These are phyloP conservation scores for Platanthera guangdongensis DNA, from an alignment of 106 monocot species.

Conservation along the genomic window DNA sequence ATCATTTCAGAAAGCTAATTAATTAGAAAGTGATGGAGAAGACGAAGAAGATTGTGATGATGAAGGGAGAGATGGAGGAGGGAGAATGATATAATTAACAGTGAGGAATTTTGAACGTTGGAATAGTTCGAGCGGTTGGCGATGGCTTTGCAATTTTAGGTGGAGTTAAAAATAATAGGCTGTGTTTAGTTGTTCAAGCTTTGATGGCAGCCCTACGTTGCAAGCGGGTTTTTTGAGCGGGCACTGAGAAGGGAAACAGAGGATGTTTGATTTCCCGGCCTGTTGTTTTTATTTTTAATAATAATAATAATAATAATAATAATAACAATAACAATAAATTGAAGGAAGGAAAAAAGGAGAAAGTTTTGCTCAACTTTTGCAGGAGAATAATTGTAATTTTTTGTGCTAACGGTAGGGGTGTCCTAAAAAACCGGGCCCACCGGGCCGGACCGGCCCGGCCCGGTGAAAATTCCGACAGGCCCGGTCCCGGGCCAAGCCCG, in stretches of 20 bases:
- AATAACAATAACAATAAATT: no score
- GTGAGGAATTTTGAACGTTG: background rate
- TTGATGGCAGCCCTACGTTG: conserved; percentile 1
- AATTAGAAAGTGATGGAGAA: background rate
- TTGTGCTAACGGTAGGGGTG: no score
- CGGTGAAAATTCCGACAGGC: no score
- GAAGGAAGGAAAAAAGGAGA: no score
- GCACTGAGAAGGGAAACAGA: background rate
- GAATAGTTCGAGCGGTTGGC: background rate
- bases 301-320: no score
- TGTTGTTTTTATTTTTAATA: background rate
- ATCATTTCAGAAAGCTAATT: conserved; percentile 3
- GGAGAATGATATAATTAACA: background rate
- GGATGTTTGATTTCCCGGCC: background rate
- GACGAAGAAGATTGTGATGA: background rate
- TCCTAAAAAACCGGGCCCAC: no score
- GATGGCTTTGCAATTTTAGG: background rate
- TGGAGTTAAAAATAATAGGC: background rate
- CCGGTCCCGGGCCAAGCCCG: no score
- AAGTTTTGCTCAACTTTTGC: no score
- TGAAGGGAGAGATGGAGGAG: background rate
- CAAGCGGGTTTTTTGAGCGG: background rate
- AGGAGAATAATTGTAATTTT: no score
- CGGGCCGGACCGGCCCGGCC: no score
- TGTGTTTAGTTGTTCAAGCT: background rate